These are phyloP conservation scores for Heterobasidion parviporum DNA, from an alignment of 1,284 basidiomycete species.

Conservation along the genomic window DNA sequence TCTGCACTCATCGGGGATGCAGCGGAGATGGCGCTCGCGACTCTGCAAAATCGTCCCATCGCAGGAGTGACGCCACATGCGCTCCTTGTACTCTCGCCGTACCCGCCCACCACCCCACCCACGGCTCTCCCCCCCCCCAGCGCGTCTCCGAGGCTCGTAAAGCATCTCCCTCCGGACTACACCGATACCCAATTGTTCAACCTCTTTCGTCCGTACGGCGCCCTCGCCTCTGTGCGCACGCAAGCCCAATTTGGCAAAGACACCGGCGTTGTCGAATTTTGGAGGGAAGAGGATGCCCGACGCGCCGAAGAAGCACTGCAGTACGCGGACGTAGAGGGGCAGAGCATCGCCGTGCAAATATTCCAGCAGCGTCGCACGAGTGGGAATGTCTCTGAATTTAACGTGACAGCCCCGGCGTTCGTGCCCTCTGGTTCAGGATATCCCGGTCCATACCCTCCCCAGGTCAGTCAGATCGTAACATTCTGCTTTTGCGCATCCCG, in stretches of 20 bases:
- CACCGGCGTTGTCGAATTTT: slow-evolving; percentile 77
- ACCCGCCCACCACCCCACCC: slow-evolving; percentile 62
- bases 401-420: slow-evolving; percentile 63
- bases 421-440: slow-evolving; percentile 57
- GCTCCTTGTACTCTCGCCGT: slow-evolving; percentile 62
- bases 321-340: slow-evolving; percentile 70
- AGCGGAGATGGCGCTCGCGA: slow-evolving; percentile 87
- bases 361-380: slow-evolving; percentile 58
- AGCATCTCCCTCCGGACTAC: slow-evolving; percentile 61
- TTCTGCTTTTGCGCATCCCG: background rate
- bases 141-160: slow-evolving; percentile 68
- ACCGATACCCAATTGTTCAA: slow-evolving; percentile 75
- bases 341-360: slow-evolving; percentile 72
- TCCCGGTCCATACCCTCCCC: slow-evolving; percentile 23
- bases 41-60: slow-evolving; percentile 67
- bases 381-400: slow-evolving; percentile 55
- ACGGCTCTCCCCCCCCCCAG: slow-evolving; percentile 65
- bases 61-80: slow-evolving; percentile 47
- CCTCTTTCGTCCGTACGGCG: slow-evolving; percentile 64
- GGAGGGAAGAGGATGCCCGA: slow-evolving; percentile 80
- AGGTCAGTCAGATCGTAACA: slow-evolving; percentile 7
- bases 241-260: slow-evolving; percentile 65
- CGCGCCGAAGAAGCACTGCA: slow-evolving; percentile 73
- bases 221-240: slow-evolving; percentile 62
- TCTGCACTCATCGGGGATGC: background rate